phyloP scores from a whole-genome alignment of 2,329 filamentous ascomycete species.

The Clarireedia hainanense region DNA sequence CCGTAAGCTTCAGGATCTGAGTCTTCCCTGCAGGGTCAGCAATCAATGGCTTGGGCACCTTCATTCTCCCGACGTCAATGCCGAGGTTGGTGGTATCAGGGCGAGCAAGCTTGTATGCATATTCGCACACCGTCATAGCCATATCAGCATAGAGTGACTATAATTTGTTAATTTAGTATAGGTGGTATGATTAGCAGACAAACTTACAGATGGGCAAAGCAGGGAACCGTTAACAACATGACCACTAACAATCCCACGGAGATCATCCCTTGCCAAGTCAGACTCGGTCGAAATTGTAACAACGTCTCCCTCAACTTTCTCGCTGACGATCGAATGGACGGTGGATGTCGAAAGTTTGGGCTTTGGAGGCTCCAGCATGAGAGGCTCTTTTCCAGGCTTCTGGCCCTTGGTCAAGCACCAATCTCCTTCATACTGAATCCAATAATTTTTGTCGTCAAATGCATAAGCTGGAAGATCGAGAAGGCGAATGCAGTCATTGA shows the following conservation, averaged over 20 bases:
- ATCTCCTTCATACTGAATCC: conserved; percentile 56
- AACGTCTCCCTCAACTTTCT: conserved; percentile 42
- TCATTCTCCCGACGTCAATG: conserved; percentile 55
- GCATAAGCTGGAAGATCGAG: conserved; percentile 60
- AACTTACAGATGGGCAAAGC: conserved; percentile 33
- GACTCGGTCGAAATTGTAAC: conserved; percentile 45
- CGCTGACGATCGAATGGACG: conserved; percentile 36
- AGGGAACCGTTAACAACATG: conserved; percentile 50
- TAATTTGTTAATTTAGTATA: conserved; percentile 15
- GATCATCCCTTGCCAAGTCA: conserved; percentile 38
- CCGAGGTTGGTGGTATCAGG: conserved; percentile 32
- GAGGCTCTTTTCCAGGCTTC: conserved; percentile 31
- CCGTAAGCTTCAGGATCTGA: conserved; percentile 45
- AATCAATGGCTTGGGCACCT: conserved; percentile 63
- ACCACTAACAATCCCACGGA: conserved; percentile 38
- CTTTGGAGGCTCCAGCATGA: conserved; percentile 47
- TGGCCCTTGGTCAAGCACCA: conserved; percentile 59
- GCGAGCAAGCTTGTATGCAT: conserved; percentile 39
- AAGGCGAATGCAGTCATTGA: conserved; percentile 48
- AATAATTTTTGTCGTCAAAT: conserved; percentile 65
- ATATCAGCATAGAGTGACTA: conserved; percentile 50
- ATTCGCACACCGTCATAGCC: conserved; percentile 48
- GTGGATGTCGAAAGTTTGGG: conserved; percentile 37
- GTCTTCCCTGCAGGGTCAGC: conserved; percentile 28
- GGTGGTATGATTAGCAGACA: neutral